Evolutionary conservation across 345 rosid species (phyloP).

Genomic region (Citrus glauca): DNA sequence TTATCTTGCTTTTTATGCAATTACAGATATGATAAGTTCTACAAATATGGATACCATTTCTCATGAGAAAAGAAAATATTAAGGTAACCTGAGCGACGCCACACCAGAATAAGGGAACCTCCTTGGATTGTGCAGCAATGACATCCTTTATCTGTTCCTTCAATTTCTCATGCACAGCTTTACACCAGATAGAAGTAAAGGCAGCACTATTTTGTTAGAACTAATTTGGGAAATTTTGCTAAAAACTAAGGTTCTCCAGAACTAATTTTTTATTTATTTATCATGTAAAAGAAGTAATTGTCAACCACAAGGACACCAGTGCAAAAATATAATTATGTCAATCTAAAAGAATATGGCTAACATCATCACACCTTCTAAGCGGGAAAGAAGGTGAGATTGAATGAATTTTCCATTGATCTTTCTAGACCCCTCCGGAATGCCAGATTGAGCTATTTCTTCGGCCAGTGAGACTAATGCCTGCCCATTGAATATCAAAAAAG

Average conservation of each 20-base stretch:
- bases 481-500: not conserved
- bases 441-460: constrained; percentile 65
- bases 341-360: not conserved
- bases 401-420: constrained; percentile 84
- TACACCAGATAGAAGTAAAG: not conserved
- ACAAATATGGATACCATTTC: not conserved
- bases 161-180: constrained; percentile 62
- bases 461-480: constrained; percentile 66
- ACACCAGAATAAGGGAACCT: constrained; percentile 67
- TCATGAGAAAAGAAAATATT: not conserved
- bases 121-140: constrained; percentile 59
- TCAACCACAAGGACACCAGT: not conserved
- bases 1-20: not conserved
- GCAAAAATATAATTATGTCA: not conserved
- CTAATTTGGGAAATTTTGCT: not conserved
- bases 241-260: not conserved
- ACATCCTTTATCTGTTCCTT: constrained; percentile 70
- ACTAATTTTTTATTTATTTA: not conserved
- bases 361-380: constrained; percentile 56
- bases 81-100: constrained; percentile 54
- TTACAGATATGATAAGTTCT: not conserved
- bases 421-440: constrained; percentile 72
- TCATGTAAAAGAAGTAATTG: not conserved
- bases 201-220: constrained; percentile 6
- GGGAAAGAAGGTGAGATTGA: constrained; percentile 73